Evolutionary conservation across 768 basidiomycete species (phyloP), one percentile per base, ranked within the genome.

Genomic region (Leccinum disarticulatum): DNA sequence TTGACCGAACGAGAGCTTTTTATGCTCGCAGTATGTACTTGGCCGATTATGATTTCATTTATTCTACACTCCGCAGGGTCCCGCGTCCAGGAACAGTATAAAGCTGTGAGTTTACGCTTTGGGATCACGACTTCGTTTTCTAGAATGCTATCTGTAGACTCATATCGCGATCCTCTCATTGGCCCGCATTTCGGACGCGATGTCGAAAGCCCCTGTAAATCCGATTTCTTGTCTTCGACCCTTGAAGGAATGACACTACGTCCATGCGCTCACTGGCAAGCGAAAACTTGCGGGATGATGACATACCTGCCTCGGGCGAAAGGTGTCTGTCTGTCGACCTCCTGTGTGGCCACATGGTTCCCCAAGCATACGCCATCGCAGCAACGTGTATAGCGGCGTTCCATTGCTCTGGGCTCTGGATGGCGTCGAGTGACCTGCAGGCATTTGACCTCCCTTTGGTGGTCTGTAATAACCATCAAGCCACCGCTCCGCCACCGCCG

Each of bases 101-200:
- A 28, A 56, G 51, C 53, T 30, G 54, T 30, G 31, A 36, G 19
- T 47, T 31, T 25, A 52, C 6, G 35, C 36, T 49, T 55, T 58
- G 54, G 31, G 59, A 57, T 57, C 50, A 57, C 31, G 8, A 49
- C 50, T 51, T 54, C 55, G 57, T 43, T 56, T 66, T 59, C 59
- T 36, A 58, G 59, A 63, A 68, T 3, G 17, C 48, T 55, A 52
- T 59, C 58, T 54, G 33, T 30, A 28, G 25, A 36, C 49, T 6
- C 54, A 54, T 68, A 68, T 68, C 61, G 67, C 54, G 27, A 13
- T n/a, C 19, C 3, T 14, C n/a, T 19, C 48, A 69, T 69, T 66
- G 67, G 67, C 17, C 53, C n/a, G 25, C 43, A 22, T 28, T 56
- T 66, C 57, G 66, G 61, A 58, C 3, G 66, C 67, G 57, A 49